Evolutionary conservation across 2,329 filamentous ascomycete species (phyloP).

Genomic region (Dactylellina drechsleri): DNA sequence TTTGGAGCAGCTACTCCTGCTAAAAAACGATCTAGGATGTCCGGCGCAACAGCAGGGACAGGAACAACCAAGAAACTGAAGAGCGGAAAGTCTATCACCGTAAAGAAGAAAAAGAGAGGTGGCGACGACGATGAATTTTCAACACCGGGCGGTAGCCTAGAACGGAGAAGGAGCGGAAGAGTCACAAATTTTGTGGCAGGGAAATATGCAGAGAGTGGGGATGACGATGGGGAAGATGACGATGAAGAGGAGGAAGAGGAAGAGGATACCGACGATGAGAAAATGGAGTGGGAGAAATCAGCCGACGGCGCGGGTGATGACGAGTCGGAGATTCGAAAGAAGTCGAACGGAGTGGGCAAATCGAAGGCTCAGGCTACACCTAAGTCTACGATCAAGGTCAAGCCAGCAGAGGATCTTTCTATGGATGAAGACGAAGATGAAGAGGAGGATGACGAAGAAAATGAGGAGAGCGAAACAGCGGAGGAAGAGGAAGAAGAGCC

Average conservation of each 20-base stretch:
- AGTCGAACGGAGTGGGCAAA: slow-evolving; percentile 36
- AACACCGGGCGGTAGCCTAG: slow-evolving; percentile 46
- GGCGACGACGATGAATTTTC: slow-evolving; percentile 51
- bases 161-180: slow-evolving; percentile 61
- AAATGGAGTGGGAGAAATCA: slow-evolving; percentile 57
- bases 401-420: slow-evolving; percentile 50
- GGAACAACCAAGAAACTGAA: slow-evolving; percentile 54
- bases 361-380: slow-evolving; percentile 35
- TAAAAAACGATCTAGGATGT: slow-evolving; percentile 55
- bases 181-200: slow-evolving; percentile 61
- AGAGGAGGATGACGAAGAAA: slow-evolving; percentile 41
- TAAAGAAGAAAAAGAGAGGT: slow-evolving; percentile 59
- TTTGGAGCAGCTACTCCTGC: slow-evolving; percentile 41
- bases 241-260: slow-evolving; percentile 63
- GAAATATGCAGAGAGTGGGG: slow-evolving; percentile 61
- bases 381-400: slow-evolving; percentile 6
- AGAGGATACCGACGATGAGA: slow-evolving; percentile 58
- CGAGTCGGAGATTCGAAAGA: slow-evolving; percentile 46
- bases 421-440: slow-evolving; percentile 42
- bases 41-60: slow-evolving; percentile 24
- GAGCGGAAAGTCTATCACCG: slow-evolving; percentile 46
- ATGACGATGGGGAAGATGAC: slow-evolving; percentile 63
- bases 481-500: slow-evolving; percentile 32
- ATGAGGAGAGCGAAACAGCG: slow-evolving; percentile 54
- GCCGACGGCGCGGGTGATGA: slow-evolving; percentile 55